These are phyloP conservation scores for Fomitopsis palustris DNA, from an alignment of 1,284 basidiomycete species.

Conservation along the genomic window DNA sequence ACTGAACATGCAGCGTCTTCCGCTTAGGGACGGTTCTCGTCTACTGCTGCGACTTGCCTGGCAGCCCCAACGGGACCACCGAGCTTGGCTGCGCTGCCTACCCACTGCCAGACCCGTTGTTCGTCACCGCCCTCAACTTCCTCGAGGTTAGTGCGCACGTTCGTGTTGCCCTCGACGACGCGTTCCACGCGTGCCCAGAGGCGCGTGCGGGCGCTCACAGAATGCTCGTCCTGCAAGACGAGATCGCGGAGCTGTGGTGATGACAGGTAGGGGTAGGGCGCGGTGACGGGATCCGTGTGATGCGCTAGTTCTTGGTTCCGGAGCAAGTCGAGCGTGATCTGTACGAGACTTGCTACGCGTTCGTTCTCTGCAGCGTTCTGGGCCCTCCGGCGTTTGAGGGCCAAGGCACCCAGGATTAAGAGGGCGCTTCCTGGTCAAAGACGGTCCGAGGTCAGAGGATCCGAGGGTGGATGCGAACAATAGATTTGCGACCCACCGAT, in stretches of 20 bases:
- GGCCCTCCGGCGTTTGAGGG: slow-evolving; percentile 38
- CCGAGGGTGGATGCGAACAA: slow-evolving; percentile 3
- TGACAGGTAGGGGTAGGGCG: slow-evolving; percentile 79
- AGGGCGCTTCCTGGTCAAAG: slow-evolving; percentile 19
- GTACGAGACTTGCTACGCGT: slow-evolving; percentile 75
- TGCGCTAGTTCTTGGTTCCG: slow-evolving; percentile 86
- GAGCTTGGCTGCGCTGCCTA: slow-evolving; percentile 47
- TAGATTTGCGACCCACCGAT: slow-evolving; percentile 46
- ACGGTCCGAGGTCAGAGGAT: slow-evolving; percentile 7
- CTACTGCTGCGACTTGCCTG: slow-evolving; percentile 18
- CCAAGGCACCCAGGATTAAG: slow-evolving; percentile 24
- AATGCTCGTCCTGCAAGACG: slow-evolving; percentile 81
- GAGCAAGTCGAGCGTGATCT: slow-evolving; percentile 76
- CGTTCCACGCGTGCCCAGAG: slow-evolving; percentile 88
- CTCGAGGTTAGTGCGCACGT: slow-evolving; percentile 86
- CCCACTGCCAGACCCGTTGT: slow-evolving; percentile 81
- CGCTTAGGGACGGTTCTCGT: slow-evolving; percentile 9
- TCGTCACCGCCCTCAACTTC: slow-evolving; percentile 90
- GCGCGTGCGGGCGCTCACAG: slow-evolving; percentile 60
- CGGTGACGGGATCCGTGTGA: slow-evolving; percentile 79
- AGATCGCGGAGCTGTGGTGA: slow-evolving; percentile 90
- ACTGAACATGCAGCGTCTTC: not conserved
- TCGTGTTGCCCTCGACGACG: slow-evolving; percentile 91
- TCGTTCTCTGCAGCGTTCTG: slow-evolving; percentile 60
- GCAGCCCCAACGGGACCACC: slow-evolving; percentile 15